A percentile compares a stretch with the other conserved stretches of the same genome.
Evolutionary conservation across 345 rosid genomes (phyloP).

Genomic region (Brassica rapa): DNA sequence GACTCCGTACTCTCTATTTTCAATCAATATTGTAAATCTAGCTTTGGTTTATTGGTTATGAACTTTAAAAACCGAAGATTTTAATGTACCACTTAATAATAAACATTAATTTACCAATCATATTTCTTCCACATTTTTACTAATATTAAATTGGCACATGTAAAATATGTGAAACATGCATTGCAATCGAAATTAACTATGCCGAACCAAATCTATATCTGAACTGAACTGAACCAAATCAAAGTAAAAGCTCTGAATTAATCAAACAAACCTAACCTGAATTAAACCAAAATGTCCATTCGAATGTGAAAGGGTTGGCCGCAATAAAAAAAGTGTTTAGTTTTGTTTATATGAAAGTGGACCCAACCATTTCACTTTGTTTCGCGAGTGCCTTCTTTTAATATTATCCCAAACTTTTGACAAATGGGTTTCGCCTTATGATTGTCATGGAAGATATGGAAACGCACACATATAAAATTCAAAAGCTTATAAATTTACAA

Average conservation of each 20-base stretch:
- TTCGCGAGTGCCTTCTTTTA: conserved; percentile 22
- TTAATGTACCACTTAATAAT: background rate
- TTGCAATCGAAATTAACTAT: background rate
- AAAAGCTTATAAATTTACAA: background rate
- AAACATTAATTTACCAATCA: background rate
- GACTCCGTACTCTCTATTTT: background rate
- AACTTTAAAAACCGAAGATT: background rate
- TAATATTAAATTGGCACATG: background rate
- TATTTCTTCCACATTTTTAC: background rate
- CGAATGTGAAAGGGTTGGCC: conserved; percentile 25
- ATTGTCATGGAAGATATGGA: conserved; percentile 7
- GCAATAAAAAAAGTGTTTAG: conserved; percentile 17
- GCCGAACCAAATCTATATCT: background rate
- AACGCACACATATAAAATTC: background rate
- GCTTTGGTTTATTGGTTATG: background rate
- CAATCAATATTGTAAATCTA: background rate
- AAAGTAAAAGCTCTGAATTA: background rate
- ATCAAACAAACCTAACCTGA: background rate
- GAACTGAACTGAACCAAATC: background rate
- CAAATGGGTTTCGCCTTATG: conserved; percentile 17
- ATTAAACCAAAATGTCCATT: background rate
- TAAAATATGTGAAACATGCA: background rate
- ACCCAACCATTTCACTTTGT: conserved; percentile 37
- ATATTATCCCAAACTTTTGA: conserved; percentile 25
- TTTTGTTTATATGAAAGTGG: conserved; percentile 19